These are phyloP conservation scores for Danielia reshetovae DNA, from an alignment of 805 yeast genomes.

Conservation along the genomic window DNA sequence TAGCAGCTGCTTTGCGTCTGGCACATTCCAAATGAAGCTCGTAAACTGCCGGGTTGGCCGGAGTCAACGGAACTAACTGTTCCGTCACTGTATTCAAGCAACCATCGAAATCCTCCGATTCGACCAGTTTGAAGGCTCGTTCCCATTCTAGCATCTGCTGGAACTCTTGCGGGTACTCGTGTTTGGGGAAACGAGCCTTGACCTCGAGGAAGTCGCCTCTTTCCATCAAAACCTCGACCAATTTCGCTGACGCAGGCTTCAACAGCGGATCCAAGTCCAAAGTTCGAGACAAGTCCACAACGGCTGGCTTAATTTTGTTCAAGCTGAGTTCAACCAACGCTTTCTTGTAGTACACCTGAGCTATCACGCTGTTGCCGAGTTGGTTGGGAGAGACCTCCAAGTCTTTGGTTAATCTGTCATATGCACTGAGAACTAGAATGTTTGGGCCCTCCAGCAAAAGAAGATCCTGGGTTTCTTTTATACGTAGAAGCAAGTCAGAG, in stretches of 20 bases:
- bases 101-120: background rate
- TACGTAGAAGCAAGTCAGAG: slow-evolving; percentile 4
- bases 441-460: slow-evolving; percentile 14
- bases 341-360: slow-evolving; percentile 52
- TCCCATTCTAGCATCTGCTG: slow-evolving; percentile 19
- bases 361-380: slow-evolving; percentile 3
- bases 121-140: background rate
- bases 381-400: slow-evolving; percentile 2
- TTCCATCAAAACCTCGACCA: slow-evolving; percentile 47
- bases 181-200: slow-evolving; percentile 6
- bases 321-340: slow-evolving; percentile 59
- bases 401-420: slow-evolving; percentile 11
- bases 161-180: slow-evolving; percentile 10
- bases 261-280: slow-evolving; percentile 38
- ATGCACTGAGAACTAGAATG: slow-evolving; percentile 10
- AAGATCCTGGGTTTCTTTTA: slow-evolving; percentile 12
- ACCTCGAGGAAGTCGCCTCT: slow-evolving; percentile 46
- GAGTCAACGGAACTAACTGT: slow-evolving; percentile 31
- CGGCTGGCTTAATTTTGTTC: slow-evolving; percentile 51
- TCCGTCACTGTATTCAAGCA: background rate
- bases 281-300: slow-evolving; percentile 48
- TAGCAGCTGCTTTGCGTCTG: slow-evolving; percentile 1
- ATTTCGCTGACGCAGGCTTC: slow-evolving; percentile 46
- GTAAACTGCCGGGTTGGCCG: slow-evolving; percentile 37
- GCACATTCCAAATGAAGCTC: slow-evolving; percentile 27